A percentile compares a stretch with the other conserved stretches of the same genome.
Conservation (phyloP, 1,284 basidiomycete species). For the Leccinum ponderosum region DNA sequence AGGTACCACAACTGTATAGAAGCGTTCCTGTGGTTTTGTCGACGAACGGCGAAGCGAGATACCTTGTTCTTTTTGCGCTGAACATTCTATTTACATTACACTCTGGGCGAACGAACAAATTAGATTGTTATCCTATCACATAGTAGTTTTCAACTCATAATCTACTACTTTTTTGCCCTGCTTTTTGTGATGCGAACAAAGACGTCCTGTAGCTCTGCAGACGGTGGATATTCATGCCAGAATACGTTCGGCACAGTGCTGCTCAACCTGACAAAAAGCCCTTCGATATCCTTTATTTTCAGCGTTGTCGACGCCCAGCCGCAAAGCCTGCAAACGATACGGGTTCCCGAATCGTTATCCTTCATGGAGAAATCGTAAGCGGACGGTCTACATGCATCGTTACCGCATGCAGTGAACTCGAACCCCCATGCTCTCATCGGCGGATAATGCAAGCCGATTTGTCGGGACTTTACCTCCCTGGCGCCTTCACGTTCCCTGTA, state of each 20-base stretch:
- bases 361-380: neutral
- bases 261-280: neutral
- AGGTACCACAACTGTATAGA: neutral
- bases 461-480: neutral
- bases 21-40: neutral
- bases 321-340: neutral
- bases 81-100: too few relatives aligned
- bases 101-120: too few relatives aligned
- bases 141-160: too few relatives aligned
- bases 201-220: neutral
- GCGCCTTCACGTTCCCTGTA: neutral
- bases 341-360: neutral
- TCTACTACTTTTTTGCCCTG: neutral
- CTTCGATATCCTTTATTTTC: neutral
- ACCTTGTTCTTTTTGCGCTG: neutral
- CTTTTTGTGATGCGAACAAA: neutral
- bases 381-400: neutral
- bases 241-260: neutral
- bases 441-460: neutral
- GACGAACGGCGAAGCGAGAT: neutral
- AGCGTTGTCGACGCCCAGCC: neutral
- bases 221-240: constrained; percentile 7
- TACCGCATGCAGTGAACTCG: constrained; percentile 1
- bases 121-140: too few relatives aligned
- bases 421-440: constrained; percentile 1